phyloP scores from a whole-genome alignment of 306 rosid species.

The Casuarina equisetifolia region DNA sequence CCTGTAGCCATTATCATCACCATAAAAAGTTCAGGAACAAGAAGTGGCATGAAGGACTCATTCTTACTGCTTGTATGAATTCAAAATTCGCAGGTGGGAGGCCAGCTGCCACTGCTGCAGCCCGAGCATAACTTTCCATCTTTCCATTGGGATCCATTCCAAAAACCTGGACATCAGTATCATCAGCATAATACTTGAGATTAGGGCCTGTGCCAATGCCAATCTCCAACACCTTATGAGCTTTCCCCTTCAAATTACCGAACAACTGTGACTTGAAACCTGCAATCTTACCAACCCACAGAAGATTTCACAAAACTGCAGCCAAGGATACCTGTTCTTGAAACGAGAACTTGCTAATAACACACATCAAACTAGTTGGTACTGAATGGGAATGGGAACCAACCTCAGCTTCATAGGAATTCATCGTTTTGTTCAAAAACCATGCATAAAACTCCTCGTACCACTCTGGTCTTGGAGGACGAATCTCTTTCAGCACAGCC shows the following conservation, averaged over 20 bases:
- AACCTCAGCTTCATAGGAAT: conserved; percentile 74
- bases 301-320: conserved; percentile 11
- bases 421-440: conserved; percentile 37
- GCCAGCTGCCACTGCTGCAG: conserved; percentile 58
- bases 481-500: conserved; percentile 58
- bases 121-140: conserved; percentile 81
- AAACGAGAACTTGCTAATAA: not conserved
- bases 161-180: conserved; percentile 50
- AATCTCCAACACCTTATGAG: conserved; percentile 70
- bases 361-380: not conserved
- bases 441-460: conserved; percentile 76
- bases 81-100: conserved; percentile 60
- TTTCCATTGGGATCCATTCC: conserved; percentile 80
- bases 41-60: conserved; percentile 14
- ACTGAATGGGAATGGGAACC: conserved; percentile 11
- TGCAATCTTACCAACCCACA: conserved; percentile 58
- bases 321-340: not conserved
- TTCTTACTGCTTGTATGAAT: conserved; percentile 73
- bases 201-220: conserved; percentile 91
- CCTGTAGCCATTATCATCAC: not conserved
- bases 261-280: conserved; percentile 64
- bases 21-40: not conserved
- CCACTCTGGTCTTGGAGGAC: conserved; percentile 77
- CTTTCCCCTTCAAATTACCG: conserved; percentile 60
- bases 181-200: conserved; percentile 57